These are phyloP conservation scores for Cladophialophora exuberans DNA, from an alignment of 2,329 filamentous ascomycete species.

Conservation along the genomic window DNA sequence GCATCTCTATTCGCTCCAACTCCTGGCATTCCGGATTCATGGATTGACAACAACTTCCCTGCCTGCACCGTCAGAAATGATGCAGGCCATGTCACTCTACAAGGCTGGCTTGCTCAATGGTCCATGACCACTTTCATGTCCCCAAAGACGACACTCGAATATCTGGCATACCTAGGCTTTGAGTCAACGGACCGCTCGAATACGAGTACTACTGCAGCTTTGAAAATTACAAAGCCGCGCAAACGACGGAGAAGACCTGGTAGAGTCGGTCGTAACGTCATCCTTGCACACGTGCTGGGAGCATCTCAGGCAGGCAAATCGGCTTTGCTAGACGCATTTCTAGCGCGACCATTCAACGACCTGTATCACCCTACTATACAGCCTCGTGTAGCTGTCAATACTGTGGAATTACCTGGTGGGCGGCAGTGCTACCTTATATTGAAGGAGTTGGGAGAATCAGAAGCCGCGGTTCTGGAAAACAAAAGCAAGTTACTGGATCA, in stretches of 20 bases:
- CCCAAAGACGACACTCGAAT: constrained; percentile 91
- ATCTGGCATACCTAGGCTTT: constrained; percentile 94
- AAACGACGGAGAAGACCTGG: constrained; percentile 82
- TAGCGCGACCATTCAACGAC: constrained; percentile 81
- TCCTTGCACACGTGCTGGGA: constrained; percentile 89
- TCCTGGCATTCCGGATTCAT: constrained; percentile 82
- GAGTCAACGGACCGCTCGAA: constrained; percentile 74
- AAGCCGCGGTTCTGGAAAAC: constrained; percentile 92
- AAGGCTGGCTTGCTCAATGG: constrained; percentile 98
- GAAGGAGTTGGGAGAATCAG: constrained; percentile 85
- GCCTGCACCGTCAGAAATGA: constrained; percentile 94
- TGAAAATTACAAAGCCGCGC: constrained; percentile 90
- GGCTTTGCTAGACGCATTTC: constrained; percentile 84
- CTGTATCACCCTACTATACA: constrained; percentile 94
- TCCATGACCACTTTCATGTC: constrained; percentile 99
- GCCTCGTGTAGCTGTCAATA: constrained; percentile 90
- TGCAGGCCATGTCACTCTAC: constrained; percentile 89
- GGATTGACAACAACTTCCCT: constrained; percentile 87
- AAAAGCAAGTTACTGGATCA: constrained; percentile 79
- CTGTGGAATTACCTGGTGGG: constrained; percentile 90
- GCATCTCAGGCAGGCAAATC: constrained; percentile 88
- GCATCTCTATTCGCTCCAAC: constrained; percentile 88
- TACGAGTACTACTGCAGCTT: constrained; percentile 75
- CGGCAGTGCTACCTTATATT: constrained; percentile 97
- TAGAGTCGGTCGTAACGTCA: constrained; percentile 89